Percentiles rank a stretch among this genome's conserved stretches.
Conservation (phyloP, 306 rosid species). For the Medicago truncatula region DNA sequence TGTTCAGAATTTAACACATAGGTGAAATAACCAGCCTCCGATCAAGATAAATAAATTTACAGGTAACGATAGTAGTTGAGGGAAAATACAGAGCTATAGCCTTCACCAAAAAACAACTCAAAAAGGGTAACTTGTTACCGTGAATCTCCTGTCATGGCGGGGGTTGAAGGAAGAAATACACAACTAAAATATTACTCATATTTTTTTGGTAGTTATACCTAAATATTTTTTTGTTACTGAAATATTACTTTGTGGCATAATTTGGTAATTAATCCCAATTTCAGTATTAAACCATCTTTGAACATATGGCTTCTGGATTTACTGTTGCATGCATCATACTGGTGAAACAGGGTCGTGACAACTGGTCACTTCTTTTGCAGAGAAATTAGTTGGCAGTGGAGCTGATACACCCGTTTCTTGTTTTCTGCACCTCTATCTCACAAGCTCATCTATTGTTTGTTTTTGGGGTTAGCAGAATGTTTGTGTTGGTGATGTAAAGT, state of each 20-base stretch:
- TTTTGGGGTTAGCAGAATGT: conserved; percentile 14
- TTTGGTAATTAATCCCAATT: conserved; percentile 10
- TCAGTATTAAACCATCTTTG: conserved; percentile 10
- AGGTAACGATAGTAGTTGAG: conserved; percentile 5
- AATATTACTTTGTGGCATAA: background rate
- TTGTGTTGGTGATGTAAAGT: conserved; percentile 24
- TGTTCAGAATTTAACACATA: background rate
- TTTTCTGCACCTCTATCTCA: conserved; percentile 16
- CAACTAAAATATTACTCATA: background rate
- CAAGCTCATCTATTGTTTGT: conserved; percentile 15
- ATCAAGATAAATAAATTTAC: background rate
- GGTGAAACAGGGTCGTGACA: background rate
- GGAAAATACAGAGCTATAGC: background rate
- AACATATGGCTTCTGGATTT: background rate
- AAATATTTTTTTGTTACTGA: conserved; percentile 1
- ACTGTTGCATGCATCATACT: conserved; percentile 3
- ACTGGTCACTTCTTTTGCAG: conserved; percentile 12
- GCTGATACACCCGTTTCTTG: conserved; percentile 20
- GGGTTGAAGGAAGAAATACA: conserved; percentile 4
- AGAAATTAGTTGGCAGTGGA: conserved; percentile 25
- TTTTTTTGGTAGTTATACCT: background rate
- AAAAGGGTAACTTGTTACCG: background rate
- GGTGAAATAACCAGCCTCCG: background rate
- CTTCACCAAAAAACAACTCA: conserved; percentile 6
- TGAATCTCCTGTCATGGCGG: background rate